Conservation (phyloP, 2,329 filamentous ascomycete genomes). For the Aspergillus sp. region DNA sequence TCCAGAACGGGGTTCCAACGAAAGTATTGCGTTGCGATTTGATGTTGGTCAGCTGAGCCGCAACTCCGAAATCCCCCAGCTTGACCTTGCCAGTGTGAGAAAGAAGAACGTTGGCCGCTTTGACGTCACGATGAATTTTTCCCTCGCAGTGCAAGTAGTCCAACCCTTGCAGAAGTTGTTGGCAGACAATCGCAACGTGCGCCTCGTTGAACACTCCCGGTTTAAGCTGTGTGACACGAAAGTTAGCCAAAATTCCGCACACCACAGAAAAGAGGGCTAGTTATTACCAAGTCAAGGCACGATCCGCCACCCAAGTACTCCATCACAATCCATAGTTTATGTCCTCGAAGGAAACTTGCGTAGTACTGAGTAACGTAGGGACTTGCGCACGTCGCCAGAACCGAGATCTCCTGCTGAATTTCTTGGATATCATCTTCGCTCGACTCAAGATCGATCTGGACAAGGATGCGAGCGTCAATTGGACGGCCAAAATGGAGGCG, state of each 20-base stretch:
- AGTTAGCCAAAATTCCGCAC: background rate
- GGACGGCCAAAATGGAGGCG: background rate
- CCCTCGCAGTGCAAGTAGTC: slow-evolving; percentile 92
- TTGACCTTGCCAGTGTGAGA: slow-evolving; percentile 89
- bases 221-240: slow-evolving; percentile 64
- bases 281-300: slow-evolving; percentile 79
- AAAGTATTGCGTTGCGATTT: slow-evolving; percentile 98
- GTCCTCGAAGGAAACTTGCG: slow-evolving; percentile 90
- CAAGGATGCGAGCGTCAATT: slow-evolving; percentile 17
- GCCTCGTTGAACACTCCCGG: slow-evolving; percentile 83
- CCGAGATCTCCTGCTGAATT: slow-evolving; percentile 94
- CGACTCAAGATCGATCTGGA: slow-evolving; percentile 94
- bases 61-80: slow-evolving; percentile 94
- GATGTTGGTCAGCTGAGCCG: slow-evolving; percentile 93
- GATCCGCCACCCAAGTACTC: slow-evolving; percentile 95
- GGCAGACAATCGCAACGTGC: slow-evolving; percentile 92
- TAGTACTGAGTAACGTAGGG: slow-evolving; percentile 95
- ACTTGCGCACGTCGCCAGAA: slow-evolving; percentile 91
- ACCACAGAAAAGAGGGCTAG: background rate
- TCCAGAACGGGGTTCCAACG: slow-evolving; percentile 96
- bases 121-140: slow-evolving; percentile 96
- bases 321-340: slow-evolving; percentile 99
- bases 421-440: slow-evolving; percentile 98
- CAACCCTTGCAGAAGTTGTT: slow-evolving; percentile 83
- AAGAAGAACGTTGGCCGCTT: slow-evolving; percentile 94